Evolutionary conservation across 2,329 filamentous ascomycete species (phyloP), one percentile per base, ranked within the genome.

Genomic region (Chrysoporthe austroafricana): DNA sequence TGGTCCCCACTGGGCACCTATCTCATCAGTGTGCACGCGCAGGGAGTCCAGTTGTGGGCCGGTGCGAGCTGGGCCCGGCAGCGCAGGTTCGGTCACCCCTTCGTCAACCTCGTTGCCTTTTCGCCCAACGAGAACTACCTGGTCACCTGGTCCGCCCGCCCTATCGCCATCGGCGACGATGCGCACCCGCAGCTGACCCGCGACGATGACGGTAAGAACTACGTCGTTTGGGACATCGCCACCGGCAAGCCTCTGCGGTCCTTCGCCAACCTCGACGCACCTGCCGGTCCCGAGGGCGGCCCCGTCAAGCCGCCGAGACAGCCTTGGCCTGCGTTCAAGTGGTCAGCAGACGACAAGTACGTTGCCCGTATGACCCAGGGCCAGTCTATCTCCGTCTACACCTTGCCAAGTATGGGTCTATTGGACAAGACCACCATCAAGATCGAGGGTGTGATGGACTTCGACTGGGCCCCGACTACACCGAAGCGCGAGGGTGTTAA

Each of bases 241-340:
- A 96, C 95, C 11, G 90, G 89, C 74, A 92, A 95, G 79, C 93
- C 95, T 66, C 86, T 99, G 62, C 92, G 96, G 71, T 98, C 96
- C 0, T 99, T 99, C 77, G 90, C 93, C 71, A 97, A 95, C 73
- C 87, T 97, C 71, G 96, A 99, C 73, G 82, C 92, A 16, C 88
- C 92, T 42, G 81, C 79, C 62, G 89, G 90, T 66, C 84, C 84
- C 48, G 87, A 90, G 48, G 88, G 88, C 70, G 84, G 88, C 69
- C 86, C 88, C 42, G 82, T 87, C 72, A 96, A 97, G 85, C 80
- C 81, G 14, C 93, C 94, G 80, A 97, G 97, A 87, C 89, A 96
- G 74, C 92, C 96, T 77, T 99, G 96, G 96, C 96, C 96, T 34
- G 94, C 95, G 2, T 99, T 99, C 89, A 99, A 99, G 84, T 99